Base-by-base conservation (phyloP, 2,329 filamentous ascomycete species). In the Balansia obtecta region DNA sequence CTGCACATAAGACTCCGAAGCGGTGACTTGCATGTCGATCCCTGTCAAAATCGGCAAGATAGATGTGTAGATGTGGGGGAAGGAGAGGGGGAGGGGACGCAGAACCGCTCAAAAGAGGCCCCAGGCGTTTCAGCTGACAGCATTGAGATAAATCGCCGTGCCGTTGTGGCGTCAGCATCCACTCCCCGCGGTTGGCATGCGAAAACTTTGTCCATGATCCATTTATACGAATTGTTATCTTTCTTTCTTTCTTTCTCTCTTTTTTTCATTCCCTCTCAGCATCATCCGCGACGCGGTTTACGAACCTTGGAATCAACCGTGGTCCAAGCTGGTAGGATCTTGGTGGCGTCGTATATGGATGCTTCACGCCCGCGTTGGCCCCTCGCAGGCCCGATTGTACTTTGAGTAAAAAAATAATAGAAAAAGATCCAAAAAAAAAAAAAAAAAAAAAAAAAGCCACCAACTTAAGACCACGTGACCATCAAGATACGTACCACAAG, bases 51-150 rank as follows among this genome's bases (percentile, higher is more conserved):
- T 27, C 27, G 27, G 8, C 5, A 27, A 27, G 27, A 27, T 16
- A 27, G 2, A 27, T 27, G 8, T 27, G 27, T 16, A 27, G 2
- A 27, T 27, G 8, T 27, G 27, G 27, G 27, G 27, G 10, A n/a
- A 37, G 5, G 12, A 2, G 39, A 8, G n/a, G 32, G 27, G 16
- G 37, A 10, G 20, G 22, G 41, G 34, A 41, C 48, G 39, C 48
- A 27, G 48, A 38, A 41, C 48, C 32, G 32, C 22, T 4, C 11
- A 12, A 22, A n/a, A 12, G 18, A 45, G 27, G 42, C 13, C 13
- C 42, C 20, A 45, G 41, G 18, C 27, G 48, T 49, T 49, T 49
- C 48, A 45, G 48, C 41, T 40, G 38, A 32, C 48, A 41, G 20
- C n/a, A 45, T 41, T 37, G 22, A 50, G 48, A 40, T 33, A 30